Evolutionary conservation across 2,329 filamentous ascomycete species (phyloP), one percentile per base, ranked within the genome.

Genomic region (Penicillium sp.): DNA sequence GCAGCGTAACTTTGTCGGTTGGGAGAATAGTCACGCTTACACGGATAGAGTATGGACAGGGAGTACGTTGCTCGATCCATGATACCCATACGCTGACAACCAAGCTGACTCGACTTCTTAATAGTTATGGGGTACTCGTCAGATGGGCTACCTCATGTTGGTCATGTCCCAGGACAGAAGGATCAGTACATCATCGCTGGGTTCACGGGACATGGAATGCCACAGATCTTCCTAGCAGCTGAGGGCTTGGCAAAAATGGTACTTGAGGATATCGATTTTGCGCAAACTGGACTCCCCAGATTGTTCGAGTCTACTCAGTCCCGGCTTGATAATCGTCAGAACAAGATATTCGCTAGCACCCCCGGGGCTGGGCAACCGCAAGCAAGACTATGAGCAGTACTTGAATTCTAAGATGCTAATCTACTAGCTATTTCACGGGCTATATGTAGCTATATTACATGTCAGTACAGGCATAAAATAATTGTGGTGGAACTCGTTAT

Each of bases 191-290:
- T 86, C 1, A 77, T 79, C 33, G 83, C 82, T 3, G 80, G 83
- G 6, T 88, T 88, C 61, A 86, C 87, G 61, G 87, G 87, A 1
- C 84, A 88, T 68, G 85, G 85, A 0, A 88, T 88, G 86, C 85
- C 85, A 1, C 70, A 84, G 33, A 84, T 84, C 53, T 82, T 84
- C 74, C 81, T 84, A 68, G 82, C 80, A 29, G 84, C 84, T 0
- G 79, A 81, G 62, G 86, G 81, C 0, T 63, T 88, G 57, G 82
- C 79, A 2, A 72, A 75, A 31, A 85, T 87, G 81, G 78, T 86
- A 60, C 51, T 70, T 21, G 62, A 65, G 11, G 68, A 57, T 3
- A 40, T 53, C 1, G 41, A 44, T 4, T 70, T 71, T 16, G 68
- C 66, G 11, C 64, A 62, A 8, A 74, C 68, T 6, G 65, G 64